A percentile compares a stretch with the other conserved stretches of the same genome.
Evolutionary conservation across 73 alveolate species (phyloP).

Genomic region (Paramecium tetraurelia): DNA sequence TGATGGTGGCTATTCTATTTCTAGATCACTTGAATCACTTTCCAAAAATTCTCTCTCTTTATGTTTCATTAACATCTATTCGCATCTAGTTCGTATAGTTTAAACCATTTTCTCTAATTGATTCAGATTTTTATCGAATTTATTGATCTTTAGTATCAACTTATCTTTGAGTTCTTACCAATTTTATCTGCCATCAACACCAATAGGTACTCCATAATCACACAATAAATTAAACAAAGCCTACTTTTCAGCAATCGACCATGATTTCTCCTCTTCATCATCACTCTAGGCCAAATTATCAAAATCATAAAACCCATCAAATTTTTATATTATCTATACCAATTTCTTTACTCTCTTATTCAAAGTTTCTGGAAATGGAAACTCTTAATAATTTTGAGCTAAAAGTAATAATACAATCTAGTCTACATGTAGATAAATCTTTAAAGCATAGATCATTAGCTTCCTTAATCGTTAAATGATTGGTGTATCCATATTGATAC

Average conservation of each 20-base stretch:
- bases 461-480: constrained; percentile 81
- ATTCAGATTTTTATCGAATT: constrained; percentile 53
- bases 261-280: constrained; percentile 84
- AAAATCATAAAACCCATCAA: constrained; percentile 73
- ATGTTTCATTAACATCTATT: constrained; percentile 47
- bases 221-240: constrained; percentile 72
- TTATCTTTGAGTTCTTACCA: constrained; percentile 84
- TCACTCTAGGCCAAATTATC: constrained; percentile 72
- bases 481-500: constrained; percentile 97
- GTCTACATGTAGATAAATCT: constrained; percentile 74
- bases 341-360: constrained; percentile 95
- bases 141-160: constrained; percentile 3
- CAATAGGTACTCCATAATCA: constrained; percentile 92
- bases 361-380: constrained; percentile 96
- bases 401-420: not conserved
- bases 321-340: constrained; percentile 82
- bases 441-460: constrained; percentile 85
- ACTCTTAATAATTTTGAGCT: constrained; percentile 75
- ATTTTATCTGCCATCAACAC: constrained; percentile 91
- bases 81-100: constrained; percentile 57
- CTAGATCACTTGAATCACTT: constrained; percentile 35
- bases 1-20: constrained; percentile 34
- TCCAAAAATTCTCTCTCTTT: constrained; percentile 51
- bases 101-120: constrained; percentile 62
- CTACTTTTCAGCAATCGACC: constrained; percentile 86